Base-by-base conservation (phyloP, 306 rosid species). In the Calophaca sinica region DNA sequence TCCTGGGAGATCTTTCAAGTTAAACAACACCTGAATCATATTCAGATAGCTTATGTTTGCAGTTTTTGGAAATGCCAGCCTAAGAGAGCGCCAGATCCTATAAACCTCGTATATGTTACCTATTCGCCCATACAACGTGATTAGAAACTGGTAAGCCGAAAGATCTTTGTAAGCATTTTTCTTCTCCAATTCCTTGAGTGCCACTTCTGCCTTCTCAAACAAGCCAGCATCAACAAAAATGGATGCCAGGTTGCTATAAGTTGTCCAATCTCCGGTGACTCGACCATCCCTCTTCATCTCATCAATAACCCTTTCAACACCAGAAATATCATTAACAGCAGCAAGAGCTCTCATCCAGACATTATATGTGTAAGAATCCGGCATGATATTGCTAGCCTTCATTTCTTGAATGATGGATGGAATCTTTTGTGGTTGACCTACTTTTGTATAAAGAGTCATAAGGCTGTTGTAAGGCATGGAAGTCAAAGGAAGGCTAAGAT, bases 311-410 rank as follows among this genome's bases (percentile, higher is more conserved):
- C 99, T 87, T 85, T 88, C 96, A 62, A 85, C 96, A 72, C 93
- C 92, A 46, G 87, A 84, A 68, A 92, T 73, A 81, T 94, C 96
- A 70, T 86, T 77, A 33, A 58, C 85, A 31, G 96, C 91, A 73
- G 99, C 96, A 80, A 84, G 87, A 58, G 93, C 89, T 80, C 97
- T 84, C 93, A 94, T 92, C 96, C 97, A 92, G 15, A 87, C 83
- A 83, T 89, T 91, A 74, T 90, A 90, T 0, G 99, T 76, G 82
- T 68, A 91, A 1, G 87, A 75, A 86, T 92, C 99, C 0, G 81
- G 73, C 88, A 78, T 78, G 45, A 90, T 55, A 77, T 63, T 79
- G 73, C 82, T 59, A 38, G 88, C 87, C 85, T 90, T 92, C 97
- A 92, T 87, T 74, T 92, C 96, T 51, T 87, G 90, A 78, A 92